Conservation (phyloP, 352 stramenopile species). For the Phytophthora fragariae region DNA sequence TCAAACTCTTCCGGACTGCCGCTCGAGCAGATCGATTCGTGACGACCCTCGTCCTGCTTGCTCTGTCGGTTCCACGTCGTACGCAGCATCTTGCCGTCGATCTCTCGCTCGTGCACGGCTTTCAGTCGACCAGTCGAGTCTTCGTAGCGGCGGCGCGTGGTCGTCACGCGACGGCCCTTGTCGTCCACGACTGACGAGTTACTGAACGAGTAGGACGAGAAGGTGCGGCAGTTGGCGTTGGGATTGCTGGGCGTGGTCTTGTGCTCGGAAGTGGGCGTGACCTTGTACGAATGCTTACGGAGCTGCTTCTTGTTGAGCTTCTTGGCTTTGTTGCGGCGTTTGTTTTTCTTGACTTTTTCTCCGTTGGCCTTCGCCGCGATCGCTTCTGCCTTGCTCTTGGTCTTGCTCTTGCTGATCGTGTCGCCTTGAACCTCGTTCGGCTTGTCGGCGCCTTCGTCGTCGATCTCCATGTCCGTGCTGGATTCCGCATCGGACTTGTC, state of each 20-base stretch:
- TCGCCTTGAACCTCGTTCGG: neutral
- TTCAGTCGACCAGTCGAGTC: conserved; percentile 70
- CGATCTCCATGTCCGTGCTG: conserved; percentile 24
- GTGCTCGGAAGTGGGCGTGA: neutral
- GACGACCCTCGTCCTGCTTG: conserved; percentile 56
- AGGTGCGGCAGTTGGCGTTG: neutral
- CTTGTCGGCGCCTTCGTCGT: conserved; percentile 13
- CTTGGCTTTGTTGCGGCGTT: conserved; percentile 3
- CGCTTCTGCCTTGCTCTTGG: neutral
- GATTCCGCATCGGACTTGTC: neutral
- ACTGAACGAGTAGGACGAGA: conserved; percentile 56
- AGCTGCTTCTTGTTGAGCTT: neutral
- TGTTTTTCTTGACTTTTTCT: neutral
- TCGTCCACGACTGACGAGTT: conserved; percentile 37
- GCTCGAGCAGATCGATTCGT: conserved; percentile 54
- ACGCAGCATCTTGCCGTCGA: conserved; percentile 57
- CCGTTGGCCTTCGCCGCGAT: neutral
- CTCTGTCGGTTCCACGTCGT: conserved; percentile 57
- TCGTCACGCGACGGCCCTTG: conserved; percentile 41
- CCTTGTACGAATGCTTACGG: conserved; percentile 6
- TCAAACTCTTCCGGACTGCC: conserved; percentile 66
- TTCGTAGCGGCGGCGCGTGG: conserved; percentile 39
- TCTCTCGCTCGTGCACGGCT: conserved; percentile 64
- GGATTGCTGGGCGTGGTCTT: neutral
- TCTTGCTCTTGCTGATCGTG: neutral